Evolutionary conservation across 331 rosid species (phyloP).

Genomic region (Telfairia occidentalis): DNA sequence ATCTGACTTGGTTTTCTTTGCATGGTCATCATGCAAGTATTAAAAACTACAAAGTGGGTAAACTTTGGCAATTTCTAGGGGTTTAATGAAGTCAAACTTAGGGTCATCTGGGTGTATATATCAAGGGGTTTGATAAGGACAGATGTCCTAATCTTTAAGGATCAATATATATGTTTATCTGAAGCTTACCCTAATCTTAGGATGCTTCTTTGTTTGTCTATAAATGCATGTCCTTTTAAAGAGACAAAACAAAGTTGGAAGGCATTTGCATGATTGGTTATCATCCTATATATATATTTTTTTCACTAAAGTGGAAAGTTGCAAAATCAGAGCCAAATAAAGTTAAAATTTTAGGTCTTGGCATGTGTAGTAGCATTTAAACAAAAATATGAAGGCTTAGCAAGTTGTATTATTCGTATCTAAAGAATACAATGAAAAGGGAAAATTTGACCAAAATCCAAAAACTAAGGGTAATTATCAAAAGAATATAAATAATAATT

Average conservation of each 20-base stretch:
- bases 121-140: slow-evolving; percentile 7
- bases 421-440: background rate
- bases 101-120: background rate
- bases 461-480: background rate
- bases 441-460: background rate
- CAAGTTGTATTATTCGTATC: background rate
- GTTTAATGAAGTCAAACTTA: background rate
- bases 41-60: background rate
- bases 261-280: background rate
- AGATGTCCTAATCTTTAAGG: slow-evolving; percentile 2
- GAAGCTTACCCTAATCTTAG: background rate
- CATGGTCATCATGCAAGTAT: background rate
- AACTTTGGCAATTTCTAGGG: background rate
- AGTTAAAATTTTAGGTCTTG: background rate
- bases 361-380: no score
- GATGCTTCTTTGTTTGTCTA: slow-evolving; percentile 1
- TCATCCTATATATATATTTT: background rate
- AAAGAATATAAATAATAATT: background rate
- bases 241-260: background rate
- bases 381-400: background rate
- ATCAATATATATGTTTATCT: background rate
- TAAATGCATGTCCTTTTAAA: background rate
- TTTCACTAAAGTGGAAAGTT: background rate
- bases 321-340: background rate
- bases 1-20: background rate